These are phyloP conservation scores for Epichloe elymi DNA, from an alignment of 2,329 filamentous ascomycete genomes.

Conservation along the genomic window DNA sequence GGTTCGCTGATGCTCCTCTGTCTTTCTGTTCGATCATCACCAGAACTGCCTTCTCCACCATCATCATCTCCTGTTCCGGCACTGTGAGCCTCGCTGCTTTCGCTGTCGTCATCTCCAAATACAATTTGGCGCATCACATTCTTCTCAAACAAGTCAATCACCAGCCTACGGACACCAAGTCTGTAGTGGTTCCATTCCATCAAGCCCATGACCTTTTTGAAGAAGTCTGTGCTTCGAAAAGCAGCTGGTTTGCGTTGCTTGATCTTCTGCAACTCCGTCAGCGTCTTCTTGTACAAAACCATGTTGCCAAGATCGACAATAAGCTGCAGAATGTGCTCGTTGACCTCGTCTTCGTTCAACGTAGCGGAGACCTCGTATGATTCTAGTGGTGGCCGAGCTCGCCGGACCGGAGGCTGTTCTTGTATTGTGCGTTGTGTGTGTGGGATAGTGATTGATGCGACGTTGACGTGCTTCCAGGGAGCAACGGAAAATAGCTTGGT, in stretches of 20 bases:
- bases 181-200: conserved; percentile 85
- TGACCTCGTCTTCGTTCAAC: conserved; percentile 50
- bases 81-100: conserved; percentile 49
- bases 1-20: conserved; percentile 41
- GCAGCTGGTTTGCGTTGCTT: conserved; percentile 61
- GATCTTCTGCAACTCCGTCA: conserved; percentile 68
- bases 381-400: conserved; percentile 29
- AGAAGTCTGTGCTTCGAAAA: conserved; percentile 66
- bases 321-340: conserved; percentile 69
- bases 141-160: conserved; percentile 90
- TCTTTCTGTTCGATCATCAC: conserved; percentile 42
- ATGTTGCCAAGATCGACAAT: conserved; percentile 87
- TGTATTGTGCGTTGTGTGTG: conserved; percentile 39
- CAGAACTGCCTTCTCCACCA: conserved; percentile 35
- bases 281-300: conserved; percentile 77
- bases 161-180: conserved; percentile 73
- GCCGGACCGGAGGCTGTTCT: conserved; percentile 28
- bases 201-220: conserved; percentile 72
- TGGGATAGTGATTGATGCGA: conserved; percentile 33
- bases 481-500: conserved; percentile 62
- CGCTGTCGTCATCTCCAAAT: conserved; percentile 54
- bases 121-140: conserved; percentile 75
- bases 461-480: conserved; percentile 42
- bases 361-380: conserved; percentile 27
- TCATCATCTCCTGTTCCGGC: conserved; percentile 36